These are phyloP conservation scores for Saccharomycopsis oosterbeekiorum DNA, from an alignment of 805 yeast genomes.

Conservation along the genomic window DNA sequence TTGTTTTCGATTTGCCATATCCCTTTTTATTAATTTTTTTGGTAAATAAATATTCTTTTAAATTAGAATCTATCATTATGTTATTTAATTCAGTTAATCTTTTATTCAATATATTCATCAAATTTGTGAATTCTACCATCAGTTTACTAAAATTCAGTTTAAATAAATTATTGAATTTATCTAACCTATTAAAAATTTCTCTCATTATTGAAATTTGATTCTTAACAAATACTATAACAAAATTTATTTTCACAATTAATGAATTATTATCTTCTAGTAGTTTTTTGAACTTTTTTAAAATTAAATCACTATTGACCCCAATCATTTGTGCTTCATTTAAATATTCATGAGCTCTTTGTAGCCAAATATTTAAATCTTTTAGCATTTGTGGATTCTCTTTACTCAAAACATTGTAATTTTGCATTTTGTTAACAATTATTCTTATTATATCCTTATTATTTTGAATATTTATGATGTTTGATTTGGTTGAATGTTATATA, in stretches of 20 bases:
- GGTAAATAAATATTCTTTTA: constrained; percentile 3
- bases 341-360: background rate
- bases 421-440: background rate
- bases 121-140: constrained; percentile 5
- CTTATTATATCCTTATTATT: no score
- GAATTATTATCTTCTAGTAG: constrained; percentile 15
- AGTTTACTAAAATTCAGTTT: constrained; percentile 10
- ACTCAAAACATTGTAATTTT: background rate
- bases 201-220: constrained; percentile 16
- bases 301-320: constrained; percentile 9
- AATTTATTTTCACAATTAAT: constrained; percentile 15
- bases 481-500: no score
- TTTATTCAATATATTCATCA: constrained; percentile 10
- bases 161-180: constrained; percentile 10
- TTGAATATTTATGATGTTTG: no score
- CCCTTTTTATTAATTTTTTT: background rate
- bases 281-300: constrained; percentile 9
- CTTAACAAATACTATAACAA: constrained; percentile 15
- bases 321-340: constrained; percentile 16
- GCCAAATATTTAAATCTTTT: constrained; percentile 10
- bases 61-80: constrained; percentile 3
- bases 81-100: constrained; percentile 12
- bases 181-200: constrained; percentile 7
- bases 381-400: background rate
- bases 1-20: background rate